phyloP scores from a whole-genome alignment of 441 rosid genomes.

The Manihot esculenta region DNA sequence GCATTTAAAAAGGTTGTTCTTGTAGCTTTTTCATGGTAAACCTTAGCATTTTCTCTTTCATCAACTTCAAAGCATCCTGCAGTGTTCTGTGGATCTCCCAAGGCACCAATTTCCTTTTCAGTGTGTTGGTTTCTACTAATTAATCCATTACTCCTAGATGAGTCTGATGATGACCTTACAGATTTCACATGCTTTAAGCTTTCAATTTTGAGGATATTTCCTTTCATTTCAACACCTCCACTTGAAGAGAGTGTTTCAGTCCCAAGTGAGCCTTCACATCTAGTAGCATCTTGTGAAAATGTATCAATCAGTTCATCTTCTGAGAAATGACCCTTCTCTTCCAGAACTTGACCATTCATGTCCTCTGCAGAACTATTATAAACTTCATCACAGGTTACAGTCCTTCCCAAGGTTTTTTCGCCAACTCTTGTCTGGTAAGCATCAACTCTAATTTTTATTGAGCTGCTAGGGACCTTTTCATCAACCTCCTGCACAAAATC shows the following conservation, averaged over 20 bases:
- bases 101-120: constrained; percentile 39
- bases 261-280: constrained; percentile 21
- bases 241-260: constrained; percentile 28
- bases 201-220: constrained; percentile 34
- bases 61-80: constrained; percentile 35
- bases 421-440: constrained; percentile 18
- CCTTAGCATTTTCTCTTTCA: constrained; percentile 52
- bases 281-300: constrained; percentile 24
- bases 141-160: constrained; percentile 44
- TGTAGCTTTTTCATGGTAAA: constrained; percentile 42
- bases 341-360: constrained; percentile 20
- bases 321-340: constrained; percentile 20
- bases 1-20: constrained; percentile 44
- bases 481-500: constrained; percentile 29
- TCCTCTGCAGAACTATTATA: constrained; percentile 27
- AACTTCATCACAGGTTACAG: constrained; percentile 21
- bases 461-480: constrained; percentile 22
- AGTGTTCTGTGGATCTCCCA: constrained; percentile 29
- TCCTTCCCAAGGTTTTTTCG: constrained; percentile 15
- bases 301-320: constrained; percentile 31
- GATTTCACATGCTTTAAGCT: constrained; percentile 67
- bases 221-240: constrained; percentile 33
- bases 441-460: constrained; percentile 16
- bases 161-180: constrained; percentile 66
- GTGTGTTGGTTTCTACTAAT: constrained; percentile 34